phyloP scores from a whole-genome alignment of 768 basidiomycete species.

The Suillus spraguei region DNA sequence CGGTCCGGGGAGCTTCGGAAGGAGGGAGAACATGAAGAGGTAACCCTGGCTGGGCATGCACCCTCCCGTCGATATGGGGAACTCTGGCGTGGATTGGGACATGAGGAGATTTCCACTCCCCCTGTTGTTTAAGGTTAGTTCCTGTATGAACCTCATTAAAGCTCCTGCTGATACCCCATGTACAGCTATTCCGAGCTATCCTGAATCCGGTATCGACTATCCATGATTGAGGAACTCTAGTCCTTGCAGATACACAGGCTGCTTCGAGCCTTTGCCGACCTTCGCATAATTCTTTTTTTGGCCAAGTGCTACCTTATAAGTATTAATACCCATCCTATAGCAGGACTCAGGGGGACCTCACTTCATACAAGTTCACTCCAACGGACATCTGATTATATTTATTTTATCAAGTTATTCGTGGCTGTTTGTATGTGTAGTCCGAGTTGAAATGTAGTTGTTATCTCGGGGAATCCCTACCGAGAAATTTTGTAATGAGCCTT shows the following conservation, averaged over 20 bases:
- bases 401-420: background rate
- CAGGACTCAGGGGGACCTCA: background rate
- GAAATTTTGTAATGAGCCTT: background rate
- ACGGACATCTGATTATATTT: background rate
- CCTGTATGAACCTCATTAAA: background rate
- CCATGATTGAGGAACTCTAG: background rate
- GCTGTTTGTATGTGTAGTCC: background rate
- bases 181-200: background rate
- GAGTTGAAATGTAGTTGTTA: background rate
- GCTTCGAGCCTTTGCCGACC: background rate
- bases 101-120: background rate
- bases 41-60: background rate
- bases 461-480: background rate
- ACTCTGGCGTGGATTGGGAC: slow-evolving; percentile 1
- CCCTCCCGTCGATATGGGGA: background rate
- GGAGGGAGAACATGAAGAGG: background rate
- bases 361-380: background rate
- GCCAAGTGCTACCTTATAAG: background rate
- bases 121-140: background rate
- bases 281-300: background rate
- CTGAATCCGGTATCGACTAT: background rate
- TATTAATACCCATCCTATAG: background rate
- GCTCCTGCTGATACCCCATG: background rate
- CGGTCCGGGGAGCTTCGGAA: background rate
- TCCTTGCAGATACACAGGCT: background rate